A percentile compares a stretch with the other conserved stretches of the same genome.
These are phyloP conservation scores for Reutealis trisperma DNA, from an alignment of 345 rosid genomes.

Conservation along the genomic window DNA sequence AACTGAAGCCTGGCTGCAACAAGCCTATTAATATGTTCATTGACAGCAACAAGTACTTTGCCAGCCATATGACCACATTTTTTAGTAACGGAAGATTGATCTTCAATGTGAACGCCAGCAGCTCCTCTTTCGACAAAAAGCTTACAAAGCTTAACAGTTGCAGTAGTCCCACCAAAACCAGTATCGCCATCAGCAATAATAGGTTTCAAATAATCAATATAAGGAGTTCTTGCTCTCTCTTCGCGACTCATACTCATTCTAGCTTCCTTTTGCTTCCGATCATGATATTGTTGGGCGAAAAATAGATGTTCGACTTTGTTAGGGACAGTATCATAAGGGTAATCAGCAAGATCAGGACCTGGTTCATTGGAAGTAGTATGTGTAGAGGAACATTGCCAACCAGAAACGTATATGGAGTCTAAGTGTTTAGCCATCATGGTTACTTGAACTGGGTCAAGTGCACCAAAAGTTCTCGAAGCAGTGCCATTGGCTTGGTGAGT, in stretches of 20 bases:
- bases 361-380: constrained; percentile 91
- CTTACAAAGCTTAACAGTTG: constrained; percentile 94
- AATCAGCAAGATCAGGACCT: constrained; percentile 97
- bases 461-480: constrained; percentile 90
- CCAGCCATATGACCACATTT: constrained; percentile 98
- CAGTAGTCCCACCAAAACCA: constrained; percentile 91
- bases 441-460: constrained; percentile 92
- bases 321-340: constrained; percentile 93
- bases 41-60: constrained; percentile 87
- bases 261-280: constrained; percentile 87
- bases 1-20: constrained; percentile 96
- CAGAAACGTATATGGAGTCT: constrained; percentile 88
- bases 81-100: constrained; percentile 91
- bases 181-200: constrained; percentile 98
- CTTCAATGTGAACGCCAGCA: constrained; percentile 94
- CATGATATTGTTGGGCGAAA: constrained; percentile 93
- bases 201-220: constrained; percentile 87
- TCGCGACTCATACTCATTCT: constrained; percentile 88
- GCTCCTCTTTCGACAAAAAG: constrained; percentile 95
- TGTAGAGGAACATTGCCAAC: constrained; percentile 99
- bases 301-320: constrained; percentile 95
- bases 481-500: constrained; percentile 87
- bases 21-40: constrained; percentile 87
- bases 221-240: constrained; percentile 80
- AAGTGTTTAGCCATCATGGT: constrained; percentile 96